phyloP scores from a whole-genome alignment of 441 rosid species.

The Gossypium davidsonii region DNA sequence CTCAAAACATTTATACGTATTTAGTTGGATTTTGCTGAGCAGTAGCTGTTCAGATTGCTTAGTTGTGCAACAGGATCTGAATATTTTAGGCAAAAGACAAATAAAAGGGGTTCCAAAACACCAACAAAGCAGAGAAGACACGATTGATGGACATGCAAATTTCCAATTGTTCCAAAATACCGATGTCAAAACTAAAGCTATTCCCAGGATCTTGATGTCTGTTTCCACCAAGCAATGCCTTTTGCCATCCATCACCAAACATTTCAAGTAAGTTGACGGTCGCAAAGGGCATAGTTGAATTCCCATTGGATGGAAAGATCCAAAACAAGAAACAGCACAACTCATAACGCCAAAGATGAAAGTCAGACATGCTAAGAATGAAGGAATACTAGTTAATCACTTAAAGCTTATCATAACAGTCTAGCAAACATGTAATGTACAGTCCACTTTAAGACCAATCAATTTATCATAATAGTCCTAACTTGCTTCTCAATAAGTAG shows the following conservation, averaged over 20 bases:
- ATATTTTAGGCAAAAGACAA: background rate
- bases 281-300: background rate
- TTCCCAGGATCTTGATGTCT: too few species aligned
- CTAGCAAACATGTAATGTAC: background rate
- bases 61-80: background rate
- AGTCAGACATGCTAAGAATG: background rate
- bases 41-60: background rate
- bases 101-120: background rate
- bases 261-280: too few species aligned
- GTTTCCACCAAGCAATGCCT: background rate
- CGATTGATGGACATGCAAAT: background rate
- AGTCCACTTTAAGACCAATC: background rate
- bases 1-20: background rate
- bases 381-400: background rate
- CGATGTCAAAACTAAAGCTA: too few species aligned
- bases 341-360: background rate
- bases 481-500: background rate
- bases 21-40: background rate
- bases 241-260: background rate
- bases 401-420: background rate
- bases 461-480: background rate
- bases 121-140: background rate
- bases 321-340: background rate
- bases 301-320: background rate
- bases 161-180: background rate